Evolutionary conservation across 176 grass and related monocot genomes (phyloP).

Genomic region (Hyparrhenia diplandra): DNA sequence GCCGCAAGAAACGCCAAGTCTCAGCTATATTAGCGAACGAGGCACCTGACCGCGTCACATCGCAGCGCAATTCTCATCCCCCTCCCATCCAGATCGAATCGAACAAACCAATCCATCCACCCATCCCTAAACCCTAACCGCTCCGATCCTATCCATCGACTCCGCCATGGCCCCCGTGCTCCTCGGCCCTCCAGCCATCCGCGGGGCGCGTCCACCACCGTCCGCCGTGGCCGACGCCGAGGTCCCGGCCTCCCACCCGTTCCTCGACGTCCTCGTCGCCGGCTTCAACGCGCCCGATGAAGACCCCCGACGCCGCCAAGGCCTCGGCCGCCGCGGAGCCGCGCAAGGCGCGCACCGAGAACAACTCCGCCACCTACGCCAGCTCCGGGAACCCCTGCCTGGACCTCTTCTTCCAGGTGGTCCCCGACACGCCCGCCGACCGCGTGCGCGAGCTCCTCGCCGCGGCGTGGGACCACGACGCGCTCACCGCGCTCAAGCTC

Average conservation of each 20-base stretch:
- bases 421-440: not conserved
- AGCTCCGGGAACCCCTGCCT: conserved; percentile 54
- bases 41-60: not conserved
- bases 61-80: not conserved
- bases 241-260: not conserved
- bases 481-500: conserved; percentile 37
- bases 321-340: not conserved
- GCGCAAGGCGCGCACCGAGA: conserved; percentile 25
- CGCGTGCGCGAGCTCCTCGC: conserved; percentile 2
- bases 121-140: not conserved
- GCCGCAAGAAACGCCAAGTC: not conserved
- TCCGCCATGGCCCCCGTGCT: not conserved
- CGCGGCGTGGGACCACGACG: conserved; percentile 40
- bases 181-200: conserved; percentile 28
- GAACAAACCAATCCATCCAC: not conserved
- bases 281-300: conserved; percentile 27
- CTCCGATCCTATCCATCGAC: not conserved
- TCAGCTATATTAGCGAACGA: not conserved
- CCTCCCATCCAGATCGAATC: not conserved
- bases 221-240: not conserved
- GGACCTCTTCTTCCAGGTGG: conserved; percentile 24
- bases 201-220: not conserved
- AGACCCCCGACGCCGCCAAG: not conserved
- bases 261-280: conserved; percentile 35
- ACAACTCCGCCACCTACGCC: conserved; percentile 40